Percentiles rank a stretch among this genome's conserved stretches.
phyloP scores from a whole-genome alignment of 164 flowering plant genomes.

The Liriodendron chinense region DNA sequence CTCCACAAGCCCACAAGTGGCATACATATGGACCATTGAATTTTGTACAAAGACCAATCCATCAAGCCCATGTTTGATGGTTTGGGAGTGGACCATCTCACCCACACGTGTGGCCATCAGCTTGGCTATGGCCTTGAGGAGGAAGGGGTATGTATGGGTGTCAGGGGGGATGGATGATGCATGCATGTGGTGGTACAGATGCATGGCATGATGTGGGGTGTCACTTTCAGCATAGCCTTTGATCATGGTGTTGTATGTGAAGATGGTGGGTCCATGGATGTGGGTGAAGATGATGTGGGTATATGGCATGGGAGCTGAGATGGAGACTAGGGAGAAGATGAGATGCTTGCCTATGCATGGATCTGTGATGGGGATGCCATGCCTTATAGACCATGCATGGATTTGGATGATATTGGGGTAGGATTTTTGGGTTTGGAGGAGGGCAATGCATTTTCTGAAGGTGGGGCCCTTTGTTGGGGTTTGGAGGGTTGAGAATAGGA shows the following conservation, averaged over 20 bases:
- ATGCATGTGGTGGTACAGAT: slow-evolving; percentile 25
- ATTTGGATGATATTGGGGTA: slow-evolving; percentile 24
- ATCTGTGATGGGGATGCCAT: slow-evolving; percentile 24
- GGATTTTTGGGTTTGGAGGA: slow-evolving; percentile 16
- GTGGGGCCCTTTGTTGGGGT: neutral
- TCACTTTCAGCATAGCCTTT: slow-evolving; percentile 35
- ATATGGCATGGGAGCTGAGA: slow-evolving; percentile 29
- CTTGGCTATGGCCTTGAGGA: slow-evolving; percentile 32
- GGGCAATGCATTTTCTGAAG: slow-evolving; percentile 24
- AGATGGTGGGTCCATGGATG: slow-evolving; percentile 25
- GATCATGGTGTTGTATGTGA: slow-evolving; percentile 37
- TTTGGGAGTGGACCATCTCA: slow-evolving; percentile 19
- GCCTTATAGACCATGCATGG: slow-evolving; percentile 28
- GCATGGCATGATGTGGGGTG: slow-evolving; percentile 20
- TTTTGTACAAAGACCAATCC: slow-evolving; percentile 31
- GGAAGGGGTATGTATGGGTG: slow-evolving; percentile 42
- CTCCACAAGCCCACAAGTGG: slow-evolving; percentile 29
- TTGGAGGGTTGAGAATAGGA: neutral
- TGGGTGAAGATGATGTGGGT: slow-evolving; percentile 26
- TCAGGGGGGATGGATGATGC: slow-evolving; percentile 17
- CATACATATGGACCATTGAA: slow-evolving; percentile 25
- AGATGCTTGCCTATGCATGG: slow-evolving; percentile 30
- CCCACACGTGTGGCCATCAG: slow-evolving; percentile 21
- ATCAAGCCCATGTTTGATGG: slow-evolving; percentile 25
- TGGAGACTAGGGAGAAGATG: slow-evolving; percentile 30